Percentiles rank a stretch among this genome's conserved stretches.
Conservation (phyloP, 495 filamentous ascomycete species). For the Penicillium argentinense region DNA sequence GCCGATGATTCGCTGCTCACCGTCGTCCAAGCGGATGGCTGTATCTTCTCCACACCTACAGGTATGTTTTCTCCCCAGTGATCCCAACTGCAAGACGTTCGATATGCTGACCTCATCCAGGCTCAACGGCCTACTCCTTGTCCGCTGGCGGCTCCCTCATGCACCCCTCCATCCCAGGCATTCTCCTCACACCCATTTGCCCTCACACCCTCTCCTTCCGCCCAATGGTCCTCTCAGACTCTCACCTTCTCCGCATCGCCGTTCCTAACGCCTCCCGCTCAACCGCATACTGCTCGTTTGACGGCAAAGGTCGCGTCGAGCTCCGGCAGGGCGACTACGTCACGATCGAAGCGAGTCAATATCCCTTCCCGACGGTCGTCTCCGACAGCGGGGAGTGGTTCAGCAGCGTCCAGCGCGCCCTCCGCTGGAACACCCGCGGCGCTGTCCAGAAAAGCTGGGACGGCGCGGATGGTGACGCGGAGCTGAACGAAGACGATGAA, state of each 20-base stretch:
- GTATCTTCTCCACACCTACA: conserved; percentile 95
- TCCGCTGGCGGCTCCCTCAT: conserved; percentile 94
- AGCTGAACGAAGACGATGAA: conserved; percentile 41
- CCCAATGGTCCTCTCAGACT: conserved; percentile 98
- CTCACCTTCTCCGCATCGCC: conserved; percentile 81
- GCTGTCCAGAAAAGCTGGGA: conserved; percentile 83
- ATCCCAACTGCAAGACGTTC: not conserved
- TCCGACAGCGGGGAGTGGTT: conserved; percentile 84
- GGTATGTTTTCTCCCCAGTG: conserved; percentile 41
- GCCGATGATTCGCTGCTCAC: conserved; percentile 91
- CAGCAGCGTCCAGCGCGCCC: conserved; percentile 82
- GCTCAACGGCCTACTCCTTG: conserved; percentile 92
- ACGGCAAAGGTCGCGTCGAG: conserved; percentile 93
- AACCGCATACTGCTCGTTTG: conserved; percentile 93
- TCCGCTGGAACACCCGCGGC: conserved; percentile 89
- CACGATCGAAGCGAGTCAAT: conserved; percentile 89
- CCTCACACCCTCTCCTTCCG: conserved; percentile 96
- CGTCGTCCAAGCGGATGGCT: conserved; percentile 92
- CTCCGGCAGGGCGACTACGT: conserved; percentile 90
- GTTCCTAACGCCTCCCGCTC: conserved; percentile 82
- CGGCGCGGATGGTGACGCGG: conserved; percentile 29
- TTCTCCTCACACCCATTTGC: conserved; percentile 96
- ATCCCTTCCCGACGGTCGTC: conserved; percentile 93
- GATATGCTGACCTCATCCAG: no score
- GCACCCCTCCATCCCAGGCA: conserved; percentile 95